These are phyloP conservation scores for Adansonia rubrostipa DNA, from an alignment of 441 rosid genomes.

Conservation along the genomic window DNA sequence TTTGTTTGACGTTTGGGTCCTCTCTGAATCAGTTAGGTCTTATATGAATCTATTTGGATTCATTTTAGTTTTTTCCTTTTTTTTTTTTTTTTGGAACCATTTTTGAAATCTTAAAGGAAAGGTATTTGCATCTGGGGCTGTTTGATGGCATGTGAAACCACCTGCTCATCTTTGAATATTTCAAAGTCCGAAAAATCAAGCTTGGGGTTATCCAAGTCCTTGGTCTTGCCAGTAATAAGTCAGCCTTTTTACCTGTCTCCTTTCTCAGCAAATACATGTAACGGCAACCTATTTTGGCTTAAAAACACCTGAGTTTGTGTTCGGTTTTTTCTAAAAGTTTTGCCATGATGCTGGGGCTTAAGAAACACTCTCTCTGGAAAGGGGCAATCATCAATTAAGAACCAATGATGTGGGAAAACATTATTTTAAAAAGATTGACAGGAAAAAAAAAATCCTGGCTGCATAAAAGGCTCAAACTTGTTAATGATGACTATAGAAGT, in stretches of 20 bases:
- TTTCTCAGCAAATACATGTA: neutral
- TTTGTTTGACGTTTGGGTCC: neutral
- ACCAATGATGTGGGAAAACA: neutral
- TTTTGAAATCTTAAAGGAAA: neutral
- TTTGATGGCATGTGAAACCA: neutral
- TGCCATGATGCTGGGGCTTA: neutral
- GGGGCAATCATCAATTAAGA: neutral
- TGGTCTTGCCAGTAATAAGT: neutral
- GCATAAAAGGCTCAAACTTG: neutral
- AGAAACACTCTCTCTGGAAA: neutral
- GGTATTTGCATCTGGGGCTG: neutral
- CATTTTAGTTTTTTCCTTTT: too few species aligned
- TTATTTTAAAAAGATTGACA: neutral
- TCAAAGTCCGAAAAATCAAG: neutral
- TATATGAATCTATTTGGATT: neutral
- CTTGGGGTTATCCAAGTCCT: neutral
- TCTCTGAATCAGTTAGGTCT: neutral
- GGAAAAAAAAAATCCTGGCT: neutral
- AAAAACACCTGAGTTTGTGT: neutral
- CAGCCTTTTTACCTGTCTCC: neutral
- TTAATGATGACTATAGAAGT: neutral
- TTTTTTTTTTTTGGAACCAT: neutral
- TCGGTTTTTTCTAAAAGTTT: neutral
- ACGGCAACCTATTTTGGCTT: neutral
- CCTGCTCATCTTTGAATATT: neutral